These are phyloP conservation scores for Cryptococcus sp. DNA, from an alignment of 1,284 basidiomycete species.

Conservation along the genomic window DNA sequence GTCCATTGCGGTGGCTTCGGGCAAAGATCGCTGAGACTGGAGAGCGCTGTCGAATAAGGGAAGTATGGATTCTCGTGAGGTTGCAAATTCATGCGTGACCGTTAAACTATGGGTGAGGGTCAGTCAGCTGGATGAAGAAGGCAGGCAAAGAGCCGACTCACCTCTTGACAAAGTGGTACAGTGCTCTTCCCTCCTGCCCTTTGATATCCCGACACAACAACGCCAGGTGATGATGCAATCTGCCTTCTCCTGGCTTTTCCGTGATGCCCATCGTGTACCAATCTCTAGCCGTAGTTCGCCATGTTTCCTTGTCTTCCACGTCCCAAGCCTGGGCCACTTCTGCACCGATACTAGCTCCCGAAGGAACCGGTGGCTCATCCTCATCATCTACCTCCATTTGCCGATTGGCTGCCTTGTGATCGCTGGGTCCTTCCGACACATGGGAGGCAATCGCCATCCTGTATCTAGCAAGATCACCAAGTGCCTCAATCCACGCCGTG, in stretches of 20 bases:
- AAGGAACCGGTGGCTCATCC: conserved; percentile 33
- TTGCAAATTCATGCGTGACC: conserved; percentile 81
- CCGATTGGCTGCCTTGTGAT: neutral
- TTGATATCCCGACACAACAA: conserved; percentile 78
- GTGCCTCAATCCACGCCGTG: conserved; percentile 88
- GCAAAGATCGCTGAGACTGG: conserved; percentile 66
- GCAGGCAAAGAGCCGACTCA: conserved; percentile 48
- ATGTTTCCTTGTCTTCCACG: conserved; percentile 88
- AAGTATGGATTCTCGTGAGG: conserved; percentile 82
- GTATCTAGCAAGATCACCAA: conserved; percentile 93
- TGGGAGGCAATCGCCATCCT: conserved; percentile 80
- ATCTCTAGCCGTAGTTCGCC: conserved; percentile 83
- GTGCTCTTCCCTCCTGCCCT: conserved; percentile 76
- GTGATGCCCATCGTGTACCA: conserved; percentile 90
- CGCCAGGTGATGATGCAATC: conserved; percentile 93
- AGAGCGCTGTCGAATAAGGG: conserved; percentile 76
- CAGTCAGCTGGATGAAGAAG: neutral
- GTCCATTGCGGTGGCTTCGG: conserved; percentile 75
- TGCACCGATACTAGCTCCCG: conserved; percentile 76
- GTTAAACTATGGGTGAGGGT: conserved; percentile 66
- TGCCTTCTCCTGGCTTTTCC: conserved; percentile 85
- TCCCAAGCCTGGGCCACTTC: conserved; percentile 84
- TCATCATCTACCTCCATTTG: conserved; percentile 18
- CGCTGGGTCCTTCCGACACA: conserved; percentile 44
- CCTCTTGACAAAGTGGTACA: conserved; percentile 98